phyloP scores from a whole-genome alignment of 345 rosid species.

The Pugionium cornutum region DNA sequence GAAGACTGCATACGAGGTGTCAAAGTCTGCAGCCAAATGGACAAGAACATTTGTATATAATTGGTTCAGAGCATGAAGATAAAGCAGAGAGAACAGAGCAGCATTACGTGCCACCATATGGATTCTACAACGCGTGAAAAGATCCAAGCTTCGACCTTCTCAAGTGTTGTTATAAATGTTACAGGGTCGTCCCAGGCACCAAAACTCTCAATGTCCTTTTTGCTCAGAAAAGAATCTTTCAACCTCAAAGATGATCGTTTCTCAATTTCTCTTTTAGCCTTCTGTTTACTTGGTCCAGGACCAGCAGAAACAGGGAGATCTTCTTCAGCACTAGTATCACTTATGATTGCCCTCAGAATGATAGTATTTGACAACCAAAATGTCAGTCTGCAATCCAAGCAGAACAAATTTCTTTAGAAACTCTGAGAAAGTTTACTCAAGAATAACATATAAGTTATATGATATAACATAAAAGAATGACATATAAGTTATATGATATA shows the following conservation, averaged over 20 bases:
- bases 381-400: constrained; percentile 61
- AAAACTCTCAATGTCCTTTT: constrained; percentile 46
- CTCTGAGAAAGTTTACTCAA: constrained; percentile 11
- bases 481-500: neutral
- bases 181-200: constrained; percentile 65
- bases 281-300: constrained; percentile 41
- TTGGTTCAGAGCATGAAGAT: neutral
- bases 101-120: constrained; percentile 94
- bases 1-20: constrained; percentile 90
- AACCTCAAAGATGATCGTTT: constrained; percentile 55
- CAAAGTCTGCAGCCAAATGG: constrained; percentile 61
- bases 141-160: constrained; percentile 92
- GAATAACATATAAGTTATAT: neutral
- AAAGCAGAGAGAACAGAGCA: constrained; percentile 14
- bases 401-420: neutral
- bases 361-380: constrained; percentile 93
- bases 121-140: constrained; percentile 84
- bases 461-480: neutral
- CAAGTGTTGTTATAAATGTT: constrained; percentile 61
- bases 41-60: constrained; percentile 7
- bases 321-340: constrained; percentile 46
- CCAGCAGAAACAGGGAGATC: constrained; percentile 45
- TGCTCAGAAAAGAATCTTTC: constrained; percentile 53
- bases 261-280: constrained; percentile 41
- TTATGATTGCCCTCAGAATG: constrained; percentile 66